phyloP scores from a whole-genome alignment of 1,284 basidiomycete species.

The Ustilago hordei region DNA sequence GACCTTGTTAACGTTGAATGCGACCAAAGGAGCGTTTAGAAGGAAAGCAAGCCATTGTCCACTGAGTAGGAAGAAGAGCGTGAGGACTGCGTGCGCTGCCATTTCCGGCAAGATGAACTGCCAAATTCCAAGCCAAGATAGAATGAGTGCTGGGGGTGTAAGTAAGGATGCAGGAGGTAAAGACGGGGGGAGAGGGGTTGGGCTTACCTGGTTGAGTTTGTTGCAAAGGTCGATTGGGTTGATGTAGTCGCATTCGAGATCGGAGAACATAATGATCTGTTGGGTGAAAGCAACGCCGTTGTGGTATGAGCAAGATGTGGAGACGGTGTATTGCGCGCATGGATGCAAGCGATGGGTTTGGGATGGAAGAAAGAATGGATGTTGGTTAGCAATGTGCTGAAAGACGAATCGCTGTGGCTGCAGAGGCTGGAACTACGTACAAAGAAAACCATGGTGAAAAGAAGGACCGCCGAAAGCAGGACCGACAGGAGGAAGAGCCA shows the following conservation, averaged over 20 bases:
- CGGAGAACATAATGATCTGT: constrained; percentile 96
- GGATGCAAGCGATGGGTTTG: not conserved
- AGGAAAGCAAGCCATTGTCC: constrained; percentile 92
- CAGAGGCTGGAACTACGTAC: constrained; percentile 37
- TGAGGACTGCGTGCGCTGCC: constrained; percentile 83
- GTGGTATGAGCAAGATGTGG: not conserved
- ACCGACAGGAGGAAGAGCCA: constrained; percentile 68
- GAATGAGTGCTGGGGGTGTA: not conserved
- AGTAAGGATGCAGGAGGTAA: not conserved
- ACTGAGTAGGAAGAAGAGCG: constrained; percentile 79
- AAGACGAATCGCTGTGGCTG: not conserved
- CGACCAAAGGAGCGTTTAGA: constrained; percentile 89
- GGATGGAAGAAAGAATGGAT: not conserved
- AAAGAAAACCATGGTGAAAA: constrained; percentile 70
- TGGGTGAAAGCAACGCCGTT: not conserved
- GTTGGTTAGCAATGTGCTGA: constrained; percentile 9
- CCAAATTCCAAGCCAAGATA: not conserved
- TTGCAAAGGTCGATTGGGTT: constrained; percentile 99
- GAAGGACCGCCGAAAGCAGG: constrained; percentile 65
- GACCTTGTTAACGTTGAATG: constrained; percentile 96
- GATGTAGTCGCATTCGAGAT: constrained; percentile 80
- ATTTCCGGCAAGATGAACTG: constrained; percentile 99
- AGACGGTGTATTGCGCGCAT: not conserved
- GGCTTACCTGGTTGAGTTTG: constrained; percentile 92
- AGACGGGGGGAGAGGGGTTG: not conserved